Conservation (phyloP, 2,329 filamentous ascomycete genomes). For the Macrophomina pseudophaseolina region DNA sequence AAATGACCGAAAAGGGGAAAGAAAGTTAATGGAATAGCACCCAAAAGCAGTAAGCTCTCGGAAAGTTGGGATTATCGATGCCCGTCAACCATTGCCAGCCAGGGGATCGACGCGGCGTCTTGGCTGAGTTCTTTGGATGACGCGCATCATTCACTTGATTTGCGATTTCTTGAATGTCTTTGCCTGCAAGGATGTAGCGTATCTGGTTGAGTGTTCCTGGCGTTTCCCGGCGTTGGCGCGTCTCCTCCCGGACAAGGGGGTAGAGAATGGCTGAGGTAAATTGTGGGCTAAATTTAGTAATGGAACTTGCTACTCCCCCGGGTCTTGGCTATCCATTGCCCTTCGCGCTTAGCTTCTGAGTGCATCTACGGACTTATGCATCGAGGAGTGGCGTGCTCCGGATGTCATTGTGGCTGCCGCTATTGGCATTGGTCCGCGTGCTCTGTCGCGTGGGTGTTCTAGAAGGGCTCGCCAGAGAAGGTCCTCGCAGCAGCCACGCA, state of each 20-base stretch:
- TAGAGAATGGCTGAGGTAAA: neutral
- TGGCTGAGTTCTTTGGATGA: neutral
- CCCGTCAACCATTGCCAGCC: neutral
- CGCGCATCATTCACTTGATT: neutral
- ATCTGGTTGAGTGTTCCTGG: constrained; percentile 2
- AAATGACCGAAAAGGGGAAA: neutral
- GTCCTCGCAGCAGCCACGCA: neutral
- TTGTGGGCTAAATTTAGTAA: constrained; percentile 5
- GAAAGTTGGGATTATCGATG: constrained; percentile 8
- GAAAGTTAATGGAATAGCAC: constrained; percentile 5
- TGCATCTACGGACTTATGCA: neutral
- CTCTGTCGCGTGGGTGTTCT: neutral
- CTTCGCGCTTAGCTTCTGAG: neutral
- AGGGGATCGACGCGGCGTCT: neutral
- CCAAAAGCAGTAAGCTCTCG: constrained; percentile 11
- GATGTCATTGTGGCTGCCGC: neutral
- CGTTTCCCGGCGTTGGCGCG: constrained; percentile 6
- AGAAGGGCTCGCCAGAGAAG: neutral
- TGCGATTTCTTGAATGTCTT: neutral
- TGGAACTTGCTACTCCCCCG: neutral
- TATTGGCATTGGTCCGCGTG: neutral
- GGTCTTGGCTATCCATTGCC: neutral
- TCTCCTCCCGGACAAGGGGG: neutral
- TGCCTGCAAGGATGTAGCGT: neutral
- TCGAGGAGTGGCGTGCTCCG: neutral